Evolutionary conservation across 1,284 basidiomycete genomes (phyloP).

Genomic region (Rhodotorula sp.): DNA sequence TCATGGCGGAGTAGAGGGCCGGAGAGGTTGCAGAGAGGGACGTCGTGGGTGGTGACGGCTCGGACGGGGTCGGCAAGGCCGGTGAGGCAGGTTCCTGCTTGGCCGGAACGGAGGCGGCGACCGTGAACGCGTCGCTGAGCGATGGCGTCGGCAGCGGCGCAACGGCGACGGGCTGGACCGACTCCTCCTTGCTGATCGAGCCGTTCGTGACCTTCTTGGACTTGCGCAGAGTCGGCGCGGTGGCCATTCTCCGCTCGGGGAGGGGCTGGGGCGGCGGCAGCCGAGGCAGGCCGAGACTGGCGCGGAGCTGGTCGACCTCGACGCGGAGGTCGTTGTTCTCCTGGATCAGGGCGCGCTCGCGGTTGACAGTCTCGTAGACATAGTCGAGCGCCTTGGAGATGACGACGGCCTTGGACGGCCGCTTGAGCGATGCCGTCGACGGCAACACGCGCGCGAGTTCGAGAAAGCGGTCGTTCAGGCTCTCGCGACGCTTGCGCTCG

Average conservation of each 20-base stretch:
- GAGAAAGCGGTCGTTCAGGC: slow-evolving; percentile 82
- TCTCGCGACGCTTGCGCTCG: slow-evolving; percentile 85
- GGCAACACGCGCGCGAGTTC: slow-evolving; percentile 83
- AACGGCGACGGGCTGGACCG: too few species aligned
- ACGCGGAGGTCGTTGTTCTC: slow-evolving; percentile 43
- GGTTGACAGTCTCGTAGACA: slow-evolving; percentile 41
- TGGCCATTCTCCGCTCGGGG: slow-evolving; percentile 18
- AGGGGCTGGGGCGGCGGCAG: slow-evolving; percentile 36
- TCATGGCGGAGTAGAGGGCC: background rate
- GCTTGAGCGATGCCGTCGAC: slow-evolving; percentile 80
- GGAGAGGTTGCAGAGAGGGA: background rate
- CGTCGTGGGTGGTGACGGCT: slow-evolving; percentile 1
- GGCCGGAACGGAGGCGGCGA: background rate
- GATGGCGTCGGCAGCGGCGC: background rate
- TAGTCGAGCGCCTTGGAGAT: slow-evolving; percentile 66
- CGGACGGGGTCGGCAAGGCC: background rate
- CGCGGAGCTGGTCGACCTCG: slow-evolving; percentile 42
- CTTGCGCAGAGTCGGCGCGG: slow-evolving; percentile 25
- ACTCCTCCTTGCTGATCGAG: too few species aligned
- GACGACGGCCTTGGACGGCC: slow-evolving; percentile 89
- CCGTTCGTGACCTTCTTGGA: slow-evolving; percentile 5
- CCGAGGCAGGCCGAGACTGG: slow-evolving; percentile 38
- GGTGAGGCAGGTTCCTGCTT: slow-evolving; percentile 2
- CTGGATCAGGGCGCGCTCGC: slow-evolving; percentile 38
- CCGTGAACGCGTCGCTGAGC: background rate